Evolutionary conservation across 1,139 yeast species (phyloP), one percentile per base, ranked within the genome.

Genomic region (Pichia sp.): DNA sequence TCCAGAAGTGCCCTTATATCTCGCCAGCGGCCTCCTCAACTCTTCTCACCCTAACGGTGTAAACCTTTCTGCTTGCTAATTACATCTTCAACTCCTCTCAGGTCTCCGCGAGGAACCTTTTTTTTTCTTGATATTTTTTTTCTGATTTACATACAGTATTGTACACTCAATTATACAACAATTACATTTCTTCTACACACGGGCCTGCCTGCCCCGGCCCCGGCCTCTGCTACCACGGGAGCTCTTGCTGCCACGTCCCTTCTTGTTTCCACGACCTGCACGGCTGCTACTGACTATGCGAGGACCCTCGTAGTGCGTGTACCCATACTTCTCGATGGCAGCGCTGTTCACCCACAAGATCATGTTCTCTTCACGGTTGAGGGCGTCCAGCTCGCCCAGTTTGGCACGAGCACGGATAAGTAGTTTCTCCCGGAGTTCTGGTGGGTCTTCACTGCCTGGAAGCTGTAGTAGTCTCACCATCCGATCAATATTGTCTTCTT

Each of bases 281-380:
- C 48, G 36, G 52, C 49, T 34, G 44, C 44, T 34, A 49, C 40
- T 16, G 5, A 47, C 62, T 44, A 57, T 52, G 13, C 53, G 72
- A 4, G 70, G 66, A 49, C 87, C 87, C 16, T 82, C 86, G 59
- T 80, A 83, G 56, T 83, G 78, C 0, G 79, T 70, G 59, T 75
- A 75, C 7, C 82, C 87, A 32, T 75, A 70, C 49, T 69, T 65
- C 15, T 81, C 85, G 29, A 76, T 62, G 1, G 88, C 87, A 15
- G 74, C 69, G 7, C 82, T 75, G 62, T 84, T 84, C 31, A 81
- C 82, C 89, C 89, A 84, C 57, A 43, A 46, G 10, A 31, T 43
- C 59, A 54, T 54, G 49, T 51, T 53, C 23, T 54, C 48, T 31
- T 50, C 52, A 47, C 56, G 55, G n/a, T 43, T 34, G 5, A 16